These are phyloP conservation scores for Aaosphaeria arxii DNA, from an alignment of 2,329 filamentous ascomycete species.

Conservation along the genomic window DNA sequence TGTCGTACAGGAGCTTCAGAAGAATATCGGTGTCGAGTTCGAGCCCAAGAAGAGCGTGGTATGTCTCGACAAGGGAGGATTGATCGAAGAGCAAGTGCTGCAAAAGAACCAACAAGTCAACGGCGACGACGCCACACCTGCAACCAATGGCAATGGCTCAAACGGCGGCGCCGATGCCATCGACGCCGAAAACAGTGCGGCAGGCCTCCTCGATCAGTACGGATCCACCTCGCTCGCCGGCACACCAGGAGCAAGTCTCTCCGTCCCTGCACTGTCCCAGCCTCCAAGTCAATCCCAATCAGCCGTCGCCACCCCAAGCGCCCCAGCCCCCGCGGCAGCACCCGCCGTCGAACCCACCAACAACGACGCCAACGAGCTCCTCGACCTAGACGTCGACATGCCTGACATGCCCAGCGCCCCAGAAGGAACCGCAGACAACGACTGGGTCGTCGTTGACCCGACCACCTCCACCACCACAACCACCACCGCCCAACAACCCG, in stretches of 20 bases:
- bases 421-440: constrained; percentile 26
- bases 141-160: constrained; percentile 32
- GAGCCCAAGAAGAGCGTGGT: constrained; percentile 62
- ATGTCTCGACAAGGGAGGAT: constrained; percentile 75
- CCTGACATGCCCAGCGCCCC: constrained; percentile 49
- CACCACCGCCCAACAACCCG: constrained; percentile 11
- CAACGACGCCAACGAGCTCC: constrained; percentile 28
- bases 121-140: constrained; percentile 20
- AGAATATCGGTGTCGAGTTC: constrained; percentile 64
- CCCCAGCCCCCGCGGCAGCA: constrained; percentile 9
- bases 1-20: constrained; percentile 72
- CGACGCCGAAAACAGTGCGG: constrained; percentile 45
- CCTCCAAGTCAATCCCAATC: constrained; percentile 59
- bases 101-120: constrained; percentile 25
- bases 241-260: constrained; percentile 60
- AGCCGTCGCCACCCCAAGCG: constrained; percentile 54
- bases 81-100: constrained; percentile 54
- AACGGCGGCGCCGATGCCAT: constrained; percentile 25
- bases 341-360: constrained; percentile 8
- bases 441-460: constrained; percentile 34
- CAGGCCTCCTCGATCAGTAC: constrained; percentile 67
- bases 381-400: constrained; percentile 54
- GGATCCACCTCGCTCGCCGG: constrained; percentile 59
- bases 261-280: constrained; percentile 54
- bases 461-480: background rate